Base-by-base conservation (phyloP, 1,284 basidiomycete species). In the Porogramme epimiltina region DNA sequence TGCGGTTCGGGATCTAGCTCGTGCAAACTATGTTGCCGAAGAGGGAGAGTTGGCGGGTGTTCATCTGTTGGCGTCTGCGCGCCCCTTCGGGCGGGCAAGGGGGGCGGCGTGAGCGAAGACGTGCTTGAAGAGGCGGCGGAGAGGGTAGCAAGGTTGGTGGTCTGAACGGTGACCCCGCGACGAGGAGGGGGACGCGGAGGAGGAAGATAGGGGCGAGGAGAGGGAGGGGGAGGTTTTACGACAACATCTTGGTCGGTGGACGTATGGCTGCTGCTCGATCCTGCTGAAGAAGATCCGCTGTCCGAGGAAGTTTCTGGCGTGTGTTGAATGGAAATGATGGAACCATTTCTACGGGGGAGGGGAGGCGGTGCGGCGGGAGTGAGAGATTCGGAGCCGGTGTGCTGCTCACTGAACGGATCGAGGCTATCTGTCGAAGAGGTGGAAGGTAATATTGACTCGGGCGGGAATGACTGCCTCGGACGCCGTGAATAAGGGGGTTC, bases 111-210 rank as follows among this genome's bases (percentile, higher is more conserved):
- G 16, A 55, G 47, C 3, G 55, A 41, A 18, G 54, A 50, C 15
- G 61, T 28, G 37, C 55, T 55, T 2, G 57, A 37, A 31, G 59
- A 42, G 3, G 50, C 31, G 8, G 65, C 50, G 20, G 58, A 56
- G 11, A 19, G 42, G 41, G 40, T 40, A 18, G 43, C 50, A 47
- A 52, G n/a, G 51, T 26, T 34, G 42, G 46, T 20, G 11, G 51
- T 51, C 20, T 59, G 57, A 1, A 59, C 28, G 5, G 59, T 54
- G 4, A 43, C 45, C 33, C 62, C 60, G 43, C 61, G 61, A n/a
- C 65, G 64, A 10, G 68, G 68, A 8, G 66, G 67, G 3, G 66
- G 67, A 13, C 61, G 62, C 15, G 64, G 68, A 22, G 66, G 66
- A 19, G 58, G 62, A 15, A 52, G 42, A 24, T 44, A 41, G 16